Evolutionary conservation across 805 yeast genomes (phyloP), one percentile per base, ranked within the genome.

Genomic region (Wickerhamiella siamensis): DNA sequence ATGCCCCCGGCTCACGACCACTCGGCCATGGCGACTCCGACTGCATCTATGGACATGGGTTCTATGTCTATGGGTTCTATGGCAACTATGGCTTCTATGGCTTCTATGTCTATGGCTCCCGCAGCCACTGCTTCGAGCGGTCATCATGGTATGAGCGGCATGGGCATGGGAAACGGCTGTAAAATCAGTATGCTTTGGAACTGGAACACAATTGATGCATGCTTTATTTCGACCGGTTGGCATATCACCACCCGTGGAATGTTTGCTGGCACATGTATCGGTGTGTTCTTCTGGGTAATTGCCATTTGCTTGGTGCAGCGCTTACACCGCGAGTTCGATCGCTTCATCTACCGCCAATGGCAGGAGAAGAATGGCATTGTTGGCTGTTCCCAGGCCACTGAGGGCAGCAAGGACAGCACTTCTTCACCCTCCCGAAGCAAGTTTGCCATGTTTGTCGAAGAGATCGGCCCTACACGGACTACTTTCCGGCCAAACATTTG

Each of bases 201-300:
- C 55, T 78, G 84, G 83, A 64, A 74, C 49, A 75, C 81, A 0
- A 65, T 77, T 22, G 77, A 78, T 49, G 61, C 77, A 4, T 79
- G 83, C 54, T 78, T 78, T 52, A 64, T 79, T 46, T 67, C 82
- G 5, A 62, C 57, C 36, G 60, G 77, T 24, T 78, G 86, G 86
- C 81, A 74, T 44, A 72, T 74, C 36, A 64, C 58, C 14, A 62
- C 75, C 2, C 63, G 62, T 42, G 79, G 77, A 1, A 74, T 67
- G 59, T 78, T 78, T 61, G 83, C 81, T 3, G 83, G 83, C n/a
- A 67, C 81, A 1, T 79, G 84, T 59, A 64, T 79, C 24, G 83
- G 83, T n/a, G 72, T 75, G 8, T 71, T 77, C 54, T 60, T 72
- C 22, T 60, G 79, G 52, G 77, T 74, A 2, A 56, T 76, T 39